These are phyloP conservation scores for Floccularia luteovirens DNA, from an alignment of 768 basidiomycete species.

Conservation along the genomic window DNA sequence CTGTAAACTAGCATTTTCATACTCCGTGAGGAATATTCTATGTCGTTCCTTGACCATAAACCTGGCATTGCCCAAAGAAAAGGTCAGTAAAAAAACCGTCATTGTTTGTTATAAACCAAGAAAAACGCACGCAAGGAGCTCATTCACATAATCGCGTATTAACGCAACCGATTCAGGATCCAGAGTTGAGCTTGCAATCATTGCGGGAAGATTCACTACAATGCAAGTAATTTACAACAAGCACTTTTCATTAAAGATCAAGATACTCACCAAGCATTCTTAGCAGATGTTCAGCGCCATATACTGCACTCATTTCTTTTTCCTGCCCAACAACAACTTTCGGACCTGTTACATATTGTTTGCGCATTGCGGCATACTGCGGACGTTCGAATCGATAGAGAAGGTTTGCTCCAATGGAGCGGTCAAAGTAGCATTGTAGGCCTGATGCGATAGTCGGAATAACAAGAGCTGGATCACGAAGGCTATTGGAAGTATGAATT, in stretches of 20 bases:
- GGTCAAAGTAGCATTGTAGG: slow-evolving; percentile 88
- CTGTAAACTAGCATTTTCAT: slow-evolving; percentile 65
- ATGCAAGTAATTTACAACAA: slow-evolving; percentile 1
- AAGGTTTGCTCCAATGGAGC: slow-evolving; percentile 80
- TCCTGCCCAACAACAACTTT: slow-evolving; percentile 62
- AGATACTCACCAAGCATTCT: slow-evolving; percentile 75
- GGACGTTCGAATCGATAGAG: slow-evolving; percentile 94
- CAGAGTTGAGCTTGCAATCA: slow-evolving; percentile 86
- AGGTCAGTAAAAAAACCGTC: background rate
- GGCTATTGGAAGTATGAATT: slow-evolving; percentile 26
- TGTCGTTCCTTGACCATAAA: slow-evolving; percentile 76
- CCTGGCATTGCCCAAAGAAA: slow-evolving; percentile 34
- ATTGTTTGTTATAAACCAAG: slow-evolving; percentile 1
- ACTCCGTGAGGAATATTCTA: slow-evolving; percentile 68
- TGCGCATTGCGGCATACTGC: slow-evolving; percentile 79
- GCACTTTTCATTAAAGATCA: background rate
- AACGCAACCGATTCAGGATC: slow-evolving; percentile 80
- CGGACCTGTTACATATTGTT: slow-evolving; percentile 64
- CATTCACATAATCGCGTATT: slow-evolving; percentile 85
- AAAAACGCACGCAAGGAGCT: slow-evolving; percentile 63
- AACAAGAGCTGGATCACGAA: slow-evolving; percentile 63
- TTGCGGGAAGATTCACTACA: slow-evolving; percentile 84
- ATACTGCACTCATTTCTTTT: slow-evolving; percentile 83
- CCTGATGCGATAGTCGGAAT: slow-evolving; percentile 81
- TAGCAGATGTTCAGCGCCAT: slow-evolving; percentile 91